Evolutionary conservation across 1,139 yeast species (phyloP).

Genomic region (Scheffersomyces illinoinensis): DNA sequence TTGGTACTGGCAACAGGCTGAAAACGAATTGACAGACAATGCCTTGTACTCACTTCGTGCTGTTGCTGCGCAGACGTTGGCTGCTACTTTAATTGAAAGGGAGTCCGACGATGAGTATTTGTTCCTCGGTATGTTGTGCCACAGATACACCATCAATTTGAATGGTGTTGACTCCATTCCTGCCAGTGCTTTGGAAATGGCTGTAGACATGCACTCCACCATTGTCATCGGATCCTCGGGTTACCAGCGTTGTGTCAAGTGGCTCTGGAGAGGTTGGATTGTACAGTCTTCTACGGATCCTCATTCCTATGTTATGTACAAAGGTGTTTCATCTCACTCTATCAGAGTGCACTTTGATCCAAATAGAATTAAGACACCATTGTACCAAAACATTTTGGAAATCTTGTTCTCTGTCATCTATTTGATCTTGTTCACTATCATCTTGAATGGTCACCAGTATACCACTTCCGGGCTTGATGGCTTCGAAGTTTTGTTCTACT

Average conservation of each 20-base stretch:
- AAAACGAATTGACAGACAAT: slow-evolving; percentile 65
- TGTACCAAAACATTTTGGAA: slow-evolving; percentile 75
- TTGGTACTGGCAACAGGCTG: slow-evolving; percentile 71
- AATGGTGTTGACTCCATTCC: slow-evolving; percentile 66
- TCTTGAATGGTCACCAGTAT: slow-evolving; percentile 54
- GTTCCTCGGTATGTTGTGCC: slow-evolving; percentile 76
- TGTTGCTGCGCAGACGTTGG: slow-evolving; percentile 69
- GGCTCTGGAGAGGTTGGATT: slow-evolving; percentile 96
- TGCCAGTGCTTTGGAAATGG: slow-evolving; percentile 73
- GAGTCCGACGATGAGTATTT: slow-evolving; percentile 61
- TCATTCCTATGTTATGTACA: slow-evolving; percentile 63
- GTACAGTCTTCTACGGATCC: slow-evolving; percentile 75
- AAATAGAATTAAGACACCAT: slow-evolving; percentile 79
- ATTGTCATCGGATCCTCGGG: slow-evolving; percentile 77
- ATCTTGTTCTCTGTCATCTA: slow-evolving; percentile 67
- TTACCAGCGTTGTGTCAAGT: slow-evolving; percentile 80
- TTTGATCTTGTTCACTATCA: slow-evolving; percentile 59
- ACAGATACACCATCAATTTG: slow-evolving; percentile 66
- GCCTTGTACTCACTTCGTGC: slow-evolving; percentile 63
- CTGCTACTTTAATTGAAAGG: slow-evolving; percentile 65
- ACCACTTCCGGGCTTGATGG: slow-evolving; percentile 32
- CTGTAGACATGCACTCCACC: slow-evolving; percentile 84
- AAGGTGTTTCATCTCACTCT: slow-evolving; percentile 56
- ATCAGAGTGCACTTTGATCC: slow-evolving; percentile 76
- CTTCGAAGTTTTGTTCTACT: slow-evolving; percentile 59